phyloP scores from a whole-genome alignment of 768 basidiomycete genomes.

The Lanmaoa rubissima region DNA sequence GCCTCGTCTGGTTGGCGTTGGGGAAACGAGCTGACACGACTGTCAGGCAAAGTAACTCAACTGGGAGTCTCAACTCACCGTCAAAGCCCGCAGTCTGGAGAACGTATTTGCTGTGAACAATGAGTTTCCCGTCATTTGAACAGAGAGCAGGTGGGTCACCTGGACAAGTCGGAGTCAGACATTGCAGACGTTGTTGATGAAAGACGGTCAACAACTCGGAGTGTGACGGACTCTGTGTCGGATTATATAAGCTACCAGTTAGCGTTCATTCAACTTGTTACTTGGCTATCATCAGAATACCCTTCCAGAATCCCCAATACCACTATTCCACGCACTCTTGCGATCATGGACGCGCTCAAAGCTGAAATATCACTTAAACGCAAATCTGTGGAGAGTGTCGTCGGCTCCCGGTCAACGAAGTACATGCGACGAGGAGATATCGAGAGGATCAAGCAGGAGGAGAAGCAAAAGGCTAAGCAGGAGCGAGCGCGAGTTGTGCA shows the following conservation, averaged over 20 bases:
- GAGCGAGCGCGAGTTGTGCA: constrained; percentile 34
- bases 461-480: constrained; percentile 35
- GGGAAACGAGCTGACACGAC: constrained; percentile 73
- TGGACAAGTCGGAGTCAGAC: constrained; percentile 60
- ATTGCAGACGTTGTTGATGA: constrained; percentile 44
- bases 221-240: constrained; percentile 34
- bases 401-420: constrained; percentile 58
- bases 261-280: too few relatives aligned
- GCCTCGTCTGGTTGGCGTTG: constrained; percentile 91
- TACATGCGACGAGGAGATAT: constrained; percentile 93
- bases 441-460: constrained; percentile 60
- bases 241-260: constrained; percentile 25
- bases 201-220: constrained; percentile 32
- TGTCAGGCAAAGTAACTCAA: constrained; percentile 5
- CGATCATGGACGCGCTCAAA: constrained; percentile 83
- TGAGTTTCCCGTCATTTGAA: constrained; percentile 12
- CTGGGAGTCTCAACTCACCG: constrained; percentile 42
- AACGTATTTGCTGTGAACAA: constrained; percentile 64
- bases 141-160: constrained; percentile 36
- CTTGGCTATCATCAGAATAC: neutral
- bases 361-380: constrained; percentile 88
- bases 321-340: neutral
- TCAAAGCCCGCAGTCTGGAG: constrained; percentile 97
- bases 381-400: constrained; percentile 60
- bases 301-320: neutral